Evolutionary conservation across 2,329 filamentous ascomycete species (phyloP).

Genomic region (Trichoderma aggressivum): DNA sequence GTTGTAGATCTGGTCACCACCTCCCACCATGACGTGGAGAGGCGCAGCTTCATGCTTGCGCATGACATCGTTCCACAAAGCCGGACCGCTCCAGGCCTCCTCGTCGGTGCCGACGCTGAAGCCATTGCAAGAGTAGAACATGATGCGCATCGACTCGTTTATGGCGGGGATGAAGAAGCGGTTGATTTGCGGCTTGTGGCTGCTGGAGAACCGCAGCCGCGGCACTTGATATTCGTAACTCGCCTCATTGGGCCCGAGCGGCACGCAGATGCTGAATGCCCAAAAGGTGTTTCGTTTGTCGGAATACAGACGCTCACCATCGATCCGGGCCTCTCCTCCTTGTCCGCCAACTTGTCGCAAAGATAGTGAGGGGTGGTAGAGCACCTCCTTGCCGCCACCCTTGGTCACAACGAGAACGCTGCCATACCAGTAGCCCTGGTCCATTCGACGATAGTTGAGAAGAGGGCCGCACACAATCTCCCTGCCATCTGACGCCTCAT

Average conservation of each 20-base stretch:
- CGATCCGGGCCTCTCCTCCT: slow-evolving; percentile 29
- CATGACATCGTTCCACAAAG: slow-evolving; percentile 90
- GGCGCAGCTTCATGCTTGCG: slow-evolving; percentile 75
- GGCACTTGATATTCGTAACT: slow-evolving; percentile 77
- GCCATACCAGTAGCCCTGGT: slow-evolving; percentile 72
- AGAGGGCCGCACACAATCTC: slow-evolving; percentile 70
- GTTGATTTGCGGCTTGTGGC: slow-evolving; percentile 56
- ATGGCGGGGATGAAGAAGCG: slow-evolving; percentile 81
- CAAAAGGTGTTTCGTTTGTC: slow-evolving; percentile 78
- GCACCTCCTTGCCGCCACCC: slow-evolving; percentile 61
- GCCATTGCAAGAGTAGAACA: slow-evolving; percentile 98
- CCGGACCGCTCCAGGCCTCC: slow-evolving; percentile 82
- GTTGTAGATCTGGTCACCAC: slow-evolving; percentile 96
- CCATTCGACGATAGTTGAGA: slow-evolving; percentile 75
- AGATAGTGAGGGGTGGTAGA: slow-evolving; percentile 56
- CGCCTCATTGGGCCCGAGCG: slow-evolving; percentile 66
- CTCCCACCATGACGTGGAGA: slow-evolving; percentile 94
- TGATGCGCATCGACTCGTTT: slow-evolving; percentile 89
- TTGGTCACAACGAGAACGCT: slow-evolving; percentile 80
- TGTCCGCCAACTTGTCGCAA: slow-evolving; percentile 42
- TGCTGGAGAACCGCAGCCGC: slow-evolving; percentile 58
- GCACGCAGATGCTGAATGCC: slow-evolving; percentile 80
- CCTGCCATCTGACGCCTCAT: slow-evolving; percentile 42
- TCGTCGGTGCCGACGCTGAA: slow-evolving; percentile 88
- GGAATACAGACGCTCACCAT: slow-evolving; percentile 58